phyloP scores from a whole-genome alignment of 129 eudicot species.

The Ambrosia trifida region DNA sequence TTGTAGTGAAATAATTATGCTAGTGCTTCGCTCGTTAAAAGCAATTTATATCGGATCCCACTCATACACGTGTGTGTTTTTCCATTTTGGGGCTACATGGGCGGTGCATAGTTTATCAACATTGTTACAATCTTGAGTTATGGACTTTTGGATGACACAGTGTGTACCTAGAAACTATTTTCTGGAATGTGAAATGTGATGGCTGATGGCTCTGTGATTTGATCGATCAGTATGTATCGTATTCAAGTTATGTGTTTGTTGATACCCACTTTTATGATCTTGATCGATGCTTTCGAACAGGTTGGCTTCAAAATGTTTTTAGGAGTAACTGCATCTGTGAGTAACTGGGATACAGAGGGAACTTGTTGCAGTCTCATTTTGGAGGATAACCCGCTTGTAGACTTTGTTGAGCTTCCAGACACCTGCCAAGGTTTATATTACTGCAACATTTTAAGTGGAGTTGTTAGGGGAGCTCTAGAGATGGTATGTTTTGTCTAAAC shows the following conservation, averaged over 20 bases:
- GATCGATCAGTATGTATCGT: neutral
- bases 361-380: conserved; percentile 84
- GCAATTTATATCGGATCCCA: too few relatives aligned
- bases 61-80: neutral
- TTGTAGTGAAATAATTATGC: too few relatives aligned
- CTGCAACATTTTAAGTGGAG: conserved; percentile 93
- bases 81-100: neutral
- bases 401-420: conserved; percentile 98
- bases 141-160: neutral
- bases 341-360: conserved; percentile 92
- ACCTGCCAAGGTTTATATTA: conserved; percentile 95
- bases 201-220: conserved; percentile 15
- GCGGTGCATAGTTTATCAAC: neutral
- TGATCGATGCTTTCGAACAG: conserved; percentile 41
- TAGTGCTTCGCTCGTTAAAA: too few relatives aligned
- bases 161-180: neutral
- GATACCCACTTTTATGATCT: neutral
- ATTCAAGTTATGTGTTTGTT: neutral
- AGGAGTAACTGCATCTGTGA: conserved; percentile 91
- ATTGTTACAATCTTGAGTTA: neutral
- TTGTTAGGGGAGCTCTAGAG: conserved; percentile 96
- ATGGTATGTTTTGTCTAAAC: conserved; percentile 55
- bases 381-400: conserved; percentile 99
- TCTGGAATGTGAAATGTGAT: neutral
- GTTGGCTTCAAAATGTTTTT: conserved; percentile 97